Base-by-base conservation (phyloP, 805 yeast genomes). In the Candida vartiovaarae region DNA sequence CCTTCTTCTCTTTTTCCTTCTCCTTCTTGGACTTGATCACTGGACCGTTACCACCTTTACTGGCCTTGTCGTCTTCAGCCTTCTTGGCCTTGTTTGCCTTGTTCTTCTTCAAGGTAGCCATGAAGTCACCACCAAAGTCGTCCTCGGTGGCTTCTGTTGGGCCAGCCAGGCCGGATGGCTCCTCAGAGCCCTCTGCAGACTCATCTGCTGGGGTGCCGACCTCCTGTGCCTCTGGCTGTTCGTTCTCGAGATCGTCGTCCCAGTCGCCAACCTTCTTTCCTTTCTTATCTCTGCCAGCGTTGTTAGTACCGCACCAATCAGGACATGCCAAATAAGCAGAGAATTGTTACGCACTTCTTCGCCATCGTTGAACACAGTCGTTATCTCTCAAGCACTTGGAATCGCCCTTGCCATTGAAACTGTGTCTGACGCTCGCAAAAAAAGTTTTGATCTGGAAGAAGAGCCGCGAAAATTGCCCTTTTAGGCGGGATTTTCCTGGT, bases 1-100 rank as follows among this genome's bases (percentile, higher is more conserved):
- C 96, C 65, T 91, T 95, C 79, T 86, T 87, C 66, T 93, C 95
- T 70, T 82, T 90, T 70, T 91, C 95, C 68, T 84, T 85, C 60
- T 85, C 98, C 68, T 91, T 89, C 76, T 91, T 93, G 45, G 91
- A 79, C 66, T 90, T 88, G 60, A 89, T 72, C 51, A 79, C 75
- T 39, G 91, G 88, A 29, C 77, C 88, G 30, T 61, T 66, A 39
- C 73, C 78, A 39, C 69, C 64, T 41, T 64, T 62, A 47, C 70
- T 67, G 29, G 42, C 44, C 9, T 63, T 67, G 49, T 76, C 75
- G 43, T 76, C 76, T 54, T 78, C 80, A 48, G 77, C 80, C 49
- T 78, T 80, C 64, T 80, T 80, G 38, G 74, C 81, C 53, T 77
- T 80, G 75, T 85, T 86, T 64, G 77, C 76, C 68, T 86, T 86